A percentile compares a stretch with the other conserved stretches of the same genome.
phyloP scores from a whole-genome alignment of 306 rosid genomes.

The Sicyos edulis region DNA sequence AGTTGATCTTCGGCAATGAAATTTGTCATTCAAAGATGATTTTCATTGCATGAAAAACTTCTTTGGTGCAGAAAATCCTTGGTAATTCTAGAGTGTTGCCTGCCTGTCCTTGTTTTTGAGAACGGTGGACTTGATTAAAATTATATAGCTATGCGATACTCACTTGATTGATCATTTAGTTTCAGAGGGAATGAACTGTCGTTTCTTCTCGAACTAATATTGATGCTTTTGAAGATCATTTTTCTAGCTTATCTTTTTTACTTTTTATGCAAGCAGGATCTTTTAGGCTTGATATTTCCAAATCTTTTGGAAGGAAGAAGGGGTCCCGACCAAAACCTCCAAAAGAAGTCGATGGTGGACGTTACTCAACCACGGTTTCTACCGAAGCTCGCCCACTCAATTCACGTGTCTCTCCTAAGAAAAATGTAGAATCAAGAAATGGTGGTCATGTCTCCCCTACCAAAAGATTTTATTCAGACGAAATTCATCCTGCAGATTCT shows the following conservation, averaged over 20 bases:
- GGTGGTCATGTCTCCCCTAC: slow-evolving; percentile 29
- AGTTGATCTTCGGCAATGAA: no score
- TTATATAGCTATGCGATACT: slow-evolving; percentile 1
- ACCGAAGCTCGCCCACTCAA: slow-evolving; percentile 43
- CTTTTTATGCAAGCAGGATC: slow-evolving; percentile 33
- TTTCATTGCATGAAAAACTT: no score
- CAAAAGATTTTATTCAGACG: slow-evolving; percentile 28
- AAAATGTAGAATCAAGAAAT: slow-evolving; percentile 28
- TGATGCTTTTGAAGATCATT: background rate
- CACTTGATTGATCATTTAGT: background rate
- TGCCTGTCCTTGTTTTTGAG: background rate
- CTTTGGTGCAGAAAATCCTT: no score
- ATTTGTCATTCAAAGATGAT: no score
- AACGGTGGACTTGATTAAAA: background rate
- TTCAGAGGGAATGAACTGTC: background rate
- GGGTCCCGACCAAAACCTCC: slow-evolving; percentile 52
- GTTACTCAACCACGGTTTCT: slow-evolving; percentile 28
- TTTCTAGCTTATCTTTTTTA: background rate
- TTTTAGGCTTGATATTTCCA: slow-evolving; percentile 33
- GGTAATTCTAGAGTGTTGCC: background rate
- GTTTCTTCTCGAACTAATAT: slow-evolving; percentile 1
- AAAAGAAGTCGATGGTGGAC: slow-evolving; percentile 30
- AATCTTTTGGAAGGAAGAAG: slow-evolving; percentile 37
- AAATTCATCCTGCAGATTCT: slow-evolving; percentile 27
- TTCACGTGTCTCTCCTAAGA: slow-evolving; percentile 34